Percentiles rank a stretch among this genome's conserved stretches.
Evolutionary conservation across 805 yeast genomes (phyloP).

Genomic region (Kluyveromyces wickerhamii): DNA sequence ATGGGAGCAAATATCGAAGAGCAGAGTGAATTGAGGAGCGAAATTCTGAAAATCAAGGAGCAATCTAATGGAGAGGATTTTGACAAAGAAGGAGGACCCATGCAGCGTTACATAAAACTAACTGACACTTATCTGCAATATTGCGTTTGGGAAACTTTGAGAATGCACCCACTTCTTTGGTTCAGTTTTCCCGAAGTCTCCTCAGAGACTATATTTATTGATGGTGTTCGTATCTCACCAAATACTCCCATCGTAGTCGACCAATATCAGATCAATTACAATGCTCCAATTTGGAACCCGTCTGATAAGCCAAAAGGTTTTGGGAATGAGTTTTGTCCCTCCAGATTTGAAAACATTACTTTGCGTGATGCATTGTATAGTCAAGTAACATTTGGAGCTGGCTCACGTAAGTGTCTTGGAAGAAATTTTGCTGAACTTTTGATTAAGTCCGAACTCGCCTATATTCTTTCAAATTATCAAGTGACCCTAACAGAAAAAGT

Average conservation of each 20-base stretch:
- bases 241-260: background rate
- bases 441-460: background rate
- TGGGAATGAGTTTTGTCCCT: background rate
- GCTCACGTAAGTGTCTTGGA: constrained; percentile 1
- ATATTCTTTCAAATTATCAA: background rate
- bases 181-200: constrained; percentile 2
- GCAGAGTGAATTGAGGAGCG: background rate
- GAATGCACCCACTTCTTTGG: constrained; percentile 2
- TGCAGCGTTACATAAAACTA: background rate
- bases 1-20: background rate
- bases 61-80: background rate
- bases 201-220: background rate
- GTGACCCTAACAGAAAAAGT: background rate
- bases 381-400: constrained; percentile 1
- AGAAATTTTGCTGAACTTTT: constrained; percentile 1
- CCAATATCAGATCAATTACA: constrained; percentile 1
- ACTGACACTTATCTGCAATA: background rate
- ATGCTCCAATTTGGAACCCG: constrained; percentile 1
- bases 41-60: background rate
- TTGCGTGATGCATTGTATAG: constrained; percentile 2
- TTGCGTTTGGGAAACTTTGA: background rate
- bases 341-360: constrained; percentile 1
- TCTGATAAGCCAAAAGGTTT: background rate
- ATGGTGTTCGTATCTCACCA: constrained; percentile 1
- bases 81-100: background rate